Evolutionary conservation across 805 yeast genomes (phyloP).

Genomic region (Candida railenensis): DNA sequence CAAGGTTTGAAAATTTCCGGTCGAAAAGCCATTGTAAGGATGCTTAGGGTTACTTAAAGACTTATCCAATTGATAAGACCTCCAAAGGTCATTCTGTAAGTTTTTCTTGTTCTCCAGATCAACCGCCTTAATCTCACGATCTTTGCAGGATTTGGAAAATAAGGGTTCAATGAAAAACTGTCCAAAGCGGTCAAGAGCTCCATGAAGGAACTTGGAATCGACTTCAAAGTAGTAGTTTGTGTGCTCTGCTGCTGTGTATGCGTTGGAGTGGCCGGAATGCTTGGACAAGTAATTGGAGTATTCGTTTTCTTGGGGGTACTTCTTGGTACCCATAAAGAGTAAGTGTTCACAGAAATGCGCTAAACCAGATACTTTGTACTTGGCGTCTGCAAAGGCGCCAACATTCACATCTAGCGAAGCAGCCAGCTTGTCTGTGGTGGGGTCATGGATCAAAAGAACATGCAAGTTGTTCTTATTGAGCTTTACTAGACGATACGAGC

Average conservation of each 20-base stretch:
- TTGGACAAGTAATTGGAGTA: slow-evolving; percentile 71
- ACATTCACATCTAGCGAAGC: slow-evolving; percentile 79
- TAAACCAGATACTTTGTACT: slow-evolving; percentile 59
- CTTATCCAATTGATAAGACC: slow-evolving; percentile 82
- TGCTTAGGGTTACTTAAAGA: slow-evolving; percentile 69
- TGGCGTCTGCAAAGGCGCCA: slow-evolving; percentile 72
- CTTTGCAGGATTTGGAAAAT: slow-evolving; percentile 72
- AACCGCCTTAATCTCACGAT: slow-evolving; percentile 90
- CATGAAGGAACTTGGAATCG: slow-evolving; percentile 69
- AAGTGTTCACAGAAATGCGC: slow-evolving; percentile 53
- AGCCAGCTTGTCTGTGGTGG: slow-evolving; percentile 70
- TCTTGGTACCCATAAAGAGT: slow-evolving; percentile 51
- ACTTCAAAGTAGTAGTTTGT: slow-evolving; percentile 92
- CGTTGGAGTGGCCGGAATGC: slow-evolving; percentile 89
- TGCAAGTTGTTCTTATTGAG: slow-evolving; percentile 53
- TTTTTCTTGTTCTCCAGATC: slow-evolving; percentile 96
- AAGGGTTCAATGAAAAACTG: slow-evolving; percentile 89
- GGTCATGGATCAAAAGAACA: slow-evolving; percentile 66
- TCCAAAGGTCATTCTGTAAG: slow-evolving; percentile 86
- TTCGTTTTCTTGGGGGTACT: slow-evolving; percentile 74
- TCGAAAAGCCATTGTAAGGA: slow-evolving; percentile 84
- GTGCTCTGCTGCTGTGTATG: slow-evolving; percentile 84
- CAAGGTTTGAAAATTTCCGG: slow-evolving; percentile 81
- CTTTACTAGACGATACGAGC: slow-evolving; percentile 67
- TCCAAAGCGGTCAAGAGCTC: slow-evolving; percentile 89